phyloP scores from a whole-genome alignment of 78 protist genomes.

The Carpediemonas membranifera region DNA sequence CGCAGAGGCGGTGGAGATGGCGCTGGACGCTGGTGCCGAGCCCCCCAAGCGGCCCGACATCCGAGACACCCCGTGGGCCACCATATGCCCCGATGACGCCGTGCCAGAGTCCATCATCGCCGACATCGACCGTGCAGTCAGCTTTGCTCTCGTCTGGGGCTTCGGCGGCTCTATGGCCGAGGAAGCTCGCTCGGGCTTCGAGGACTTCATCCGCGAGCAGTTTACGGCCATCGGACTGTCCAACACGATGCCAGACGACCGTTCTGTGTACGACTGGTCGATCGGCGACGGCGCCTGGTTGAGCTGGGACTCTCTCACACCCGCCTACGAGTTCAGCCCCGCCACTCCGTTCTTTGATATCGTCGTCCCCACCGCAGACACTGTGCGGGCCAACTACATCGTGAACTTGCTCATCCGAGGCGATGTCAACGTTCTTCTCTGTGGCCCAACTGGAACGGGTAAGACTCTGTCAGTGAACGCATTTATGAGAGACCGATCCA shows the following conservation, averaged over 20 bases:
- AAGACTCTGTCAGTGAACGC: conserved; percentile 42
- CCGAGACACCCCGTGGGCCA: background rate
- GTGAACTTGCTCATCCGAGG: conserved; percentile 10
- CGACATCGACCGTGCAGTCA: background rate
- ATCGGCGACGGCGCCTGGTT: background rate
- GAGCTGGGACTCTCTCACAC: background rate
- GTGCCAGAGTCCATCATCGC: background rate
- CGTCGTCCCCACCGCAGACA: conserved; percentile 49
- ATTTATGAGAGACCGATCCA: background rate
- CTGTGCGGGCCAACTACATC: conserved; percentile 12
- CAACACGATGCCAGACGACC: background rate
- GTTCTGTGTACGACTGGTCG: conserved; percentile 14
- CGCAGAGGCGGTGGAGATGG: background rate
- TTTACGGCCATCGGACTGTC: background rate
- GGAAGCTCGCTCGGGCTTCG: background rate
- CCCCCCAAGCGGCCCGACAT: background rate
- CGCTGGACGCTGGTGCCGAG: background rate
- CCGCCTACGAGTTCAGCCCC: conserved; percentile 12
- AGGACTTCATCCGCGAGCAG: background rate
- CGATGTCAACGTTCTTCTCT: conserved; percentile 18
- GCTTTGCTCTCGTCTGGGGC: conserved; percentile 35
- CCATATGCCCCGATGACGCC: background rate
- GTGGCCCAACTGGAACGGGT: conserved; percentile 66
- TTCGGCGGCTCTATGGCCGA: conserved; percentile 27
- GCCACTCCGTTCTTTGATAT: conserved; percentile 24